Evolutionary conservation across 2,329 filamentous ascomycete genomes (phyloP).

Genomic region (Claviceps capensis): DNA sequence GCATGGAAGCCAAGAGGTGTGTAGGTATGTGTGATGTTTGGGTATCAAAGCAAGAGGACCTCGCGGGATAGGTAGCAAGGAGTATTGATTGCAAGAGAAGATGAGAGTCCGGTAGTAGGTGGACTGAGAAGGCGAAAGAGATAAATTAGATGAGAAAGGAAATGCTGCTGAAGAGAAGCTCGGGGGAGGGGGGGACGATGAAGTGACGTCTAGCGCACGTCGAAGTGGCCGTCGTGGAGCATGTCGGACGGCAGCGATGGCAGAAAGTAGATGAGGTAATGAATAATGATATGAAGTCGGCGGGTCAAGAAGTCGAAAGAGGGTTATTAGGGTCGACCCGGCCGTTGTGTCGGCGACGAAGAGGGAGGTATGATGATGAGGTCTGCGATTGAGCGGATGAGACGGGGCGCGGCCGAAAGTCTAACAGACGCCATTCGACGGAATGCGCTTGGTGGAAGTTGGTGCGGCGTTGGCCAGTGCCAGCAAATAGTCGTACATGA

Average conservation of each 20-base stretch:
- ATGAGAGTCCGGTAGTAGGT: neutral
- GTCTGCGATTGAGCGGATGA: neutral
- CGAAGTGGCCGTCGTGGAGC: conserved; percentile 5
- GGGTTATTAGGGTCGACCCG: neutral
- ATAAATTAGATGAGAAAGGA: conserved; percentile 1
- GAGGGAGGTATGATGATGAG: neutral
- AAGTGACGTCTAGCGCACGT: conserved; percentile 1
- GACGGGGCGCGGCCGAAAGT: neutral
- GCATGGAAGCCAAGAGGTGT: conserved; percentile 5
- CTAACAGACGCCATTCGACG: neutral
- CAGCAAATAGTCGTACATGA: neutral
- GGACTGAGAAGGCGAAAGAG: neutral
- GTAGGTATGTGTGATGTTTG: neutral
- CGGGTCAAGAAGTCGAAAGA: neutral
- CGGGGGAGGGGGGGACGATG: neutral
- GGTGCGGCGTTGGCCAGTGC: too few species aligned
- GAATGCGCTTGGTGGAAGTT: too few species aligned
- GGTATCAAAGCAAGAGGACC: neutral
- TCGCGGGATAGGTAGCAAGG: neutral
- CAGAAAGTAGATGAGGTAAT: neutral
- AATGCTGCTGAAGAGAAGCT: conserved; percentile 8
- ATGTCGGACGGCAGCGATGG: conserved; percentile 2
- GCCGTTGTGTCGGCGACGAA: neutral
- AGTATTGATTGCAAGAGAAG: neutral
- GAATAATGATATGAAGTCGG: neutral